Conservation (phyloP, 306 rosid species). For the Quercus suber region DNA sequence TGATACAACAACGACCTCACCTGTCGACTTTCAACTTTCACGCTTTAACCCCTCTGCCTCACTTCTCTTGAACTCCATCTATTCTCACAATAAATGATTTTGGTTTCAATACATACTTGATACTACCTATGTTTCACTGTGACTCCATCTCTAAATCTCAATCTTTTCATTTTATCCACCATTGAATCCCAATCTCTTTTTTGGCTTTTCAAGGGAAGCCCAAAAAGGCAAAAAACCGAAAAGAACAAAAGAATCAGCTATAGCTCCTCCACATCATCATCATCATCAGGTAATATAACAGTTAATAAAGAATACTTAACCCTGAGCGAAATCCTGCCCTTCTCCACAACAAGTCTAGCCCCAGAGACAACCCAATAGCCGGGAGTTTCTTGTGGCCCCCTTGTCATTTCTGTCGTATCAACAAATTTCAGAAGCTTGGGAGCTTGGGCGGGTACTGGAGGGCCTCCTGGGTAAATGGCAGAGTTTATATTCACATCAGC, state of each 20-base stretch:
- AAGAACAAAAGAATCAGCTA: constrained; percentile 30
- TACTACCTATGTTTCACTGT: neutral
- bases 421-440: constrained; percentile 88
- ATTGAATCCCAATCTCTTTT: neutral
- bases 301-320: constrained; percentile 87
- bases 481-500: constrained; percentile 96
- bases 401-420: constrained; percentile 85
- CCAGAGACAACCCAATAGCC: constrained; percentile 99
- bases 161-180: neutral
- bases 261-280: constrained; percentile 45
- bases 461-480: constrained; percentile 93
- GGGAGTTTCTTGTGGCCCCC: constrained; percentile 95
- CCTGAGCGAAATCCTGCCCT: constrained; percentile 77
- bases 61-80: neutral
- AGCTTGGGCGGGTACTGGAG: constrained; percentile 89
- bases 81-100: neutral
- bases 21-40: neutral
- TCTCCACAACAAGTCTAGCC: constrained; percentile 84
- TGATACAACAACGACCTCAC: neutral
- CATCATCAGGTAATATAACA: constrained; percentile 64
- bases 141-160: neutral
- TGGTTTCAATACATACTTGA: too few relatives aligned
- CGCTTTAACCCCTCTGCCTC: too few relatives aligned
- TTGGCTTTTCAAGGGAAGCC: too few relatives aligned
- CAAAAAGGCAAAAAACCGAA: neutral